A percentile compares a stretch with the other conserved stretches of the same genome.
phyloP scores from a whole-genome alignment of 345 rosid genomes.

The Carallia pectinifolia region DNA sequence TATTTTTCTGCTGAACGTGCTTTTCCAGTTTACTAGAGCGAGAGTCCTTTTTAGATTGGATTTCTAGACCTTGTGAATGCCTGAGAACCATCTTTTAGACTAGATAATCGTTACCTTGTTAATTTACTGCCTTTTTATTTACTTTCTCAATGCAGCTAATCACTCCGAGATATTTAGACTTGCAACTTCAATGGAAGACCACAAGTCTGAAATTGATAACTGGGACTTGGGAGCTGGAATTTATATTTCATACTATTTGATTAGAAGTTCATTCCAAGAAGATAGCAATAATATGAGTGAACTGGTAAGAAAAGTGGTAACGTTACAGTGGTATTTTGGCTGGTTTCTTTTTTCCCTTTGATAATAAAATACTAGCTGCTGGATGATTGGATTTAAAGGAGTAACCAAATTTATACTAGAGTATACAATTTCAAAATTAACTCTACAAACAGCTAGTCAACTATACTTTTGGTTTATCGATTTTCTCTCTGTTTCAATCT shows the following conservation, averaged over 20 bases:
- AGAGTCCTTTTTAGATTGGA: no score
- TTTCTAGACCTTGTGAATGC: no score
- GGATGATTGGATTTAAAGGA: no score
- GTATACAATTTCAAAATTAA: no score
- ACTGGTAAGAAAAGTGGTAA: slow-evolving; percentile 44
- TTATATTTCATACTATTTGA: slow-evolving; percentile 66
- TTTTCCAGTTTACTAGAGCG: no score
- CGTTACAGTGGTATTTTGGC: background rate
- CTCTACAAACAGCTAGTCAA: no score
- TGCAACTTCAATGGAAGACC: slow-evolving; percentile 74
- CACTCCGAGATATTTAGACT: slow-evolving; percentile 78
- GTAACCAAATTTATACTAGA: no score
- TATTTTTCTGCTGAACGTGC: no score
- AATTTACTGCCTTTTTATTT: background rate
- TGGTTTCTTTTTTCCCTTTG: no score
- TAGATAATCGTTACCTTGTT: background rate
- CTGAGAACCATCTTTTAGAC: no score
- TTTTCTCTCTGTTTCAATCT: background rate
- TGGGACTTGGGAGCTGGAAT: slow-evolving; percentile 98
- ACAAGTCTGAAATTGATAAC: slow-evolving; percentile 89
- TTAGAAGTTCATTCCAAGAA: slow-evolving; percentile 61
- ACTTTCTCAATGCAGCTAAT: slow-evolving; percentile 48
- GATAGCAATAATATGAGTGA: slow-evolving; percentile 45
- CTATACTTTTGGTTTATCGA: no score
- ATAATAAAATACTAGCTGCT: no score